Evolutionary conservation across 352 stramenopile species (phyloP).

Genomic region (Phytophthora multivora): DNA sequence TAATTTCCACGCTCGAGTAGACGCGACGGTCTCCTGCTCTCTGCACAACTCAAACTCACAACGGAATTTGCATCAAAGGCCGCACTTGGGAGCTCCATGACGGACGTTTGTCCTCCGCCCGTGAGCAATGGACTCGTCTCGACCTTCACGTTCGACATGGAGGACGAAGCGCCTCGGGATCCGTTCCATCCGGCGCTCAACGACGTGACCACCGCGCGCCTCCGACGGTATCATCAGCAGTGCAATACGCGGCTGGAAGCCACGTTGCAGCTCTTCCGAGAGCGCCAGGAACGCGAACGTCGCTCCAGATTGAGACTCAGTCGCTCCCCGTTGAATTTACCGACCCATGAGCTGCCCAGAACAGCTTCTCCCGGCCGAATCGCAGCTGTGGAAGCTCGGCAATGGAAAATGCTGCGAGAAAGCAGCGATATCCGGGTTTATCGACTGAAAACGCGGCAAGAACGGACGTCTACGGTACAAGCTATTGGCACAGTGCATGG

Average conservation of each 20-base stretch:
- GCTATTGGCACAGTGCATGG: constrained; percentile 66
- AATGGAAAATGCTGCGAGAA: constrained; percentile 76
- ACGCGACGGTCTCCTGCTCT: constrained; percentile 5
- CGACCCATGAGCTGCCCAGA: constrained; percentile 7
- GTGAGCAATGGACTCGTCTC: constrained; percentile 38
- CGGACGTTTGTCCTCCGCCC: constrained; percentile 19
- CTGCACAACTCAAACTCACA: constrained; percentile 16
- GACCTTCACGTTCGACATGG: constrained; percentile 39
- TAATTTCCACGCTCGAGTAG: constrained; percentile 12
- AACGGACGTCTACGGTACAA: constrained; percentile 57
- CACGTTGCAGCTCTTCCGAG: constrained; percentile 50
- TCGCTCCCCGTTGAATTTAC: constrained; percentile 17
- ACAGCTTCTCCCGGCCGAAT: constrained; percentile 1
- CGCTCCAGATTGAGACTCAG: constrained; percentile 13
- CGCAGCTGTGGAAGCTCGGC: constrained; percentile 14
- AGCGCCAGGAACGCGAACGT: constrained; percentile 50
- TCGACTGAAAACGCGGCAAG: constrained; percentile 43
- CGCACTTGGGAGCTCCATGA: constrained; percentile 10
- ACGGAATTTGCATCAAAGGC: constrained; percentile 22
- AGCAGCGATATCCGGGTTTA: constrained; percentile 69
- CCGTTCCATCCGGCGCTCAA: constrained; percentile 26
- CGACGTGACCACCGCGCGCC: constrained; percentile 45
- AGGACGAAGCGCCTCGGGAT: constrained; percentile 31
- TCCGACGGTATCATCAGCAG: constrained; percentile 56
- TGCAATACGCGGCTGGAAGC: constrained; percentile 49